phyloP scores from a whole-genome alignment of 1,139 yeast species.

The Candida freyschussii region DNA sequence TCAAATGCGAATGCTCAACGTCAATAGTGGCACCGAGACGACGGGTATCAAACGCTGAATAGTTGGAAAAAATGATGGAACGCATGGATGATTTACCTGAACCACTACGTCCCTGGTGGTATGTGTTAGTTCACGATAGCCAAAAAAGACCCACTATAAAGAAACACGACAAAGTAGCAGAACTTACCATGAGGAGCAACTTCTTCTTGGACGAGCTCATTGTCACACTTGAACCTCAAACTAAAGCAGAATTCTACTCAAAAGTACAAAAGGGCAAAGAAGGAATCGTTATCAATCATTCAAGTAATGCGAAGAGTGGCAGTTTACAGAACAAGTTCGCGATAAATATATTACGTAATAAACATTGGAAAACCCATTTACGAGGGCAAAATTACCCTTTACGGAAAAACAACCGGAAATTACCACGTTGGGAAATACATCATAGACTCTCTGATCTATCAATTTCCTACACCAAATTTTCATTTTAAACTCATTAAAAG shows the following conservation, averaged over 20 bases:
- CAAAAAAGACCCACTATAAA: neutral
- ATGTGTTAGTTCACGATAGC: conserved; percentile 6
- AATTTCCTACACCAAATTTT: too few relatives aligned
- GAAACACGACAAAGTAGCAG: too few relatives aligned
- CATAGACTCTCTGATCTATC: too few relatives aligned
- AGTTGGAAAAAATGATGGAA: conserved; percentile 89
- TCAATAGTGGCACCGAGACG: conserved; percentile 96
- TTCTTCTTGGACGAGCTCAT: conserved; percentile 35
- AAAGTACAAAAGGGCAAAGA: too few relatives aligned
- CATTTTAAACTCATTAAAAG: neutral
- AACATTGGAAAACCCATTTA: too few relatives aligned
- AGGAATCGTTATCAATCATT: too few relatives aligned
- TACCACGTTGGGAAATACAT: too few relatives aligned
- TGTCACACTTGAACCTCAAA: neutral
- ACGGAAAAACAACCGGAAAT: neutral
- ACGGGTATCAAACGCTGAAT: conserved; percentile 94
- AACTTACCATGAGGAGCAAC: conserved; percentile 45
- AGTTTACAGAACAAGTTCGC: too few relatives aligned
- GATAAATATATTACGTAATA: too few relatives aligned
- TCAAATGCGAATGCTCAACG: conserved; percentile 90
- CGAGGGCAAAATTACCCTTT: too few relatives aligned
- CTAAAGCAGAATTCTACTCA: too few relatives aligned
- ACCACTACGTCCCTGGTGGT: conserved; percentile 77
- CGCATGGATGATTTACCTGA: conserved; percentile 98
- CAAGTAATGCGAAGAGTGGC: too few relatives aligned